These are phyloP conservation scores for Porpolomopsis calyptriformis DNA, from an alignment of 768 basidiomycete species.

Conservation along the genomic window DNA sequence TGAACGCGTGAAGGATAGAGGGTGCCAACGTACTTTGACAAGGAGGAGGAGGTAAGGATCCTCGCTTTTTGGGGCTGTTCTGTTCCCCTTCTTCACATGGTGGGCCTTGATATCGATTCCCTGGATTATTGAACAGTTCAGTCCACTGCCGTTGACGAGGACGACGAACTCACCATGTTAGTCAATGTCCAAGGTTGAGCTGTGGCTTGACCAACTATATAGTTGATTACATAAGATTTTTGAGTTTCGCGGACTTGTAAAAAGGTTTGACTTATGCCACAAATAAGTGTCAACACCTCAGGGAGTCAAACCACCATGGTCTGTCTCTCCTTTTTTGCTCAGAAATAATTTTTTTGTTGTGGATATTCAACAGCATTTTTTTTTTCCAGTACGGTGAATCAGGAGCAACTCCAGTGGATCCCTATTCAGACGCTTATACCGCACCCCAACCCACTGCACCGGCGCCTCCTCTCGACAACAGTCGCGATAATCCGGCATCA, in stretches of 20 bases:
- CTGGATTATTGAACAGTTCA: constrained; percentile 30
- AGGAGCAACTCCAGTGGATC: constrained; percentile 52
- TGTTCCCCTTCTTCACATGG: constrained; percentile 97
- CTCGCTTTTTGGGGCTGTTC: constrained; percentile 95
- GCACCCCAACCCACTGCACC: constrained; percentile 45
- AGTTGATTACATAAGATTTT: not conserved
- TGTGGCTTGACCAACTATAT: constrained; percentile 5
- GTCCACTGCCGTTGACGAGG: constrained; percentile 16
- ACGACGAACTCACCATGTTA: constrained; percentile 71
- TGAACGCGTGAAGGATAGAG: not conserved
- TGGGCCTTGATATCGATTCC: constrained; percentile 94
- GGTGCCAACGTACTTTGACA: constrained; percentile 64
- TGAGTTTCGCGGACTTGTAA: constrained; percentile 13
- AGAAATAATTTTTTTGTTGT: constrained; percentile 9
- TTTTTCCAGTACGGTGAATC: constrained; percentile 53
- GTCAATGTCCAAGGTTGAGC: constrained; percentile 16
- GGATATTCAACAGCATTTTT: constrained; percentile 5
- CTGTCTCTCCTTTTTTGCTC: constrained; percentile 21
- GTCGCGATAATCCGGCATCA: constrained; percentile 40
- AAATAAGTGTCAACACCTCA: constrained; percentile 38
- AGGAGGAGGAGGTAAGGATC: constrained; percentile 97
- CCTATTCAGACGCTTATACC: constrained; percentile 75
- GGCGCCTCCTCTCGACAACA: constrained; percentile 30
- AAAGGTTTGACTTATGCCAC: constrained; percentile 10
- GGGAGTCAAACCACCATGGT: constrained; percentile 66